Evolutionary conservation across 108 stramenopile genomes (phyloP).

Genomic region (Discostella pseudostelligera): DNA sequence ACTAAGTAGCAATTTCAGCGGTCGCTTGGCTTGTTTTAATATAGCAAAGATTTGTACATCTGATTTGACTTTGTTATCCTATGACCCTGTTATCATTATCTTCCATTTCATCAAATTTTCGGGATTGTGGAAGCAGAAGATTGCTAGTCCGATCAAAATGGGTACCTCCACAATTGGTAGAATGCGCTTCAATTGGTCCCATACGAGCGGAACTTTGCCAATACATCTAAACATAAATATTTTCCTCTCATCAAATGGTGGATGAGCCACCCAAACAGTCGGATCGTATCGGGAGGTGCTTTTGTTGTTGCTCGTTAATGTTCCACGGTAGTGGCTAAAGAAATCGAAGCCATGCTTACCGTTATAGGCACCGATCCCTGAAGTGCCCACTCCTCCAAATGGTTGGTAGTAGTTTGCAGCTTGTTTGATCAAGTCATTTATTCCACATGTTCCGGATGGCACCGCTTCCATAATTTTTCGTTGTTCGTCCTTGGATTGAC

Average conservation of each 20-base stretch:
- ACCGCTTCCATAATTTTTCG: constrained; percentile 40
- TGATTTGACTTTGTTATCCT: no score
- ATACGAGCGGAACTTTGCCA: background rate
- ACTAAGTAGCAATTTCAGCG: no score
- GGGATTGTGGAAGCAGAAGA: background rate
- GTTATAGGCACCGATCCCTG: constrained; percentile 69
- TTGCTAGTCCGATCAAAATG: background rate
- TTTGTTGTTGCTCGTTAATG: background rate
- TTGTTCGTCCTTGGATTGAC: constrained; percentile 40
- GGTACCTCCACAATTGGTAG: background rate
- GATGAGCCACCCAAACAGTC: background rate
- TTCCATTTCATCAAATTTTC: background rate
- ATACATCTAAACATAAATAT: background rate
- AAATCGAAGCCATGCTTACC: constrained; percentile 72
- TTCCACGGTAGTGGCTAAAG: constrained; percentile 41
- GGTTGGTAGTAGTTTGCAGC: constrained; percentile 48
- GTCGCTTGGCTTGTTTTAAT: no score
- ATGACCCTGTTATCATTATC: background rate
- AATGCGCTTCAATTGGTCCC: background rate
- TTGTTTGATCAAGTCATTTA: constrained; percentile 70
- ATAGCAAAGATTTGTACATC: no score
- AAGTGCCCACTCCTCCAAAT: constrained; percentile 80
- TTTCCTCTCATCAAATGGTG: constrained; percentile 1
- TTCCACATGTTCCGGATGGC: constrained; percentile 56
- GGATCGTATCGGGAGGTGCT: constrained; percentile 2